Evolutionary conservation across 1,284 basidiomycete species (phyloP), one percentile per base, ranked within the genome.

Genomic region (Pyrrhoderma noxium): DNA sequence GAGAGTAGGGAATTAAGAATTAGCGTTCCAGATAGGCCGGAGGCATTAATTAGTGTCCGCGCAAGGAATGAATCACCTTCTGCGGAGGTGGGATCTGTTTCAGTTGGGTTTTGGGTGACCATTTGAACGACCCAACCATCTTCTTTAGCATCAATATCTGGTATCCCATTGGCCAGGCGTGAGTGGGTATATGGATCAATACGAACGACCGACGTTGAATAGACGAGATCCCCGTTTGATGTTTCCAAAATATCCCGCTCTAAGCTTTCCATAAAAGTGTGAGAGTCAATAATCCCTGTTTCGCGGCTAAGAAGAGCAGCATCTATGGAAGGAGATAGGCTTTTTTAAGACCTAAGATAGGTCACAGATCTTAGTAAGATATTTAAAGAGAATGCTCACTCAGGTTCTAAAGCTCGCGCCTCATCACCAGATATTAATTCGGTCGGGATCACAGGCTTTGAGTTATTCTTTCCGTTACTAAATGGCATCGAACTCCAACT

Each of bases 281-380:
- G 93, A 0, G 89, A 89, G 65, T 94, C 89, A 2, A 99, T 69
- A 56, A 99, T 96, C 1, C 95, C 95, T 0, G 95, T 97, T 59
- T 86, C 80, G 2, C 89, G 85, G 53, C 85, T 91, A 68, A 85
- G 82, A 18, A 99, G 66, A 0, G 93, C 92, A 11, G 75, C 77
- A 0, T 72, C 70, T 49, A 97, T 88, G 40, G 81, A 71, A 2
- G 65, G 61, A 0, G 87, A 85, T 1, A 99, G 70, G 59, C 27
- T 31, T 31, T 31, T 31, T n/a, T n/a, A 5, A 31, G 27, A 31
- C 11, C 11, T 11, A 31, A 31, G 27, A 11, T 31, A 11, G 27
- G 27, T 11, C 27, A 5, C 27, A 11, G 27, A 31, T 31, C 27
- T 31, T 5, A 31, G 11, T 11, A 11, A 5, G 11, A 31, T 5